Conservation (phyloP, 2,329 filamentous ascomycete species). For the Scleromitrula shiraiana region DNA sequence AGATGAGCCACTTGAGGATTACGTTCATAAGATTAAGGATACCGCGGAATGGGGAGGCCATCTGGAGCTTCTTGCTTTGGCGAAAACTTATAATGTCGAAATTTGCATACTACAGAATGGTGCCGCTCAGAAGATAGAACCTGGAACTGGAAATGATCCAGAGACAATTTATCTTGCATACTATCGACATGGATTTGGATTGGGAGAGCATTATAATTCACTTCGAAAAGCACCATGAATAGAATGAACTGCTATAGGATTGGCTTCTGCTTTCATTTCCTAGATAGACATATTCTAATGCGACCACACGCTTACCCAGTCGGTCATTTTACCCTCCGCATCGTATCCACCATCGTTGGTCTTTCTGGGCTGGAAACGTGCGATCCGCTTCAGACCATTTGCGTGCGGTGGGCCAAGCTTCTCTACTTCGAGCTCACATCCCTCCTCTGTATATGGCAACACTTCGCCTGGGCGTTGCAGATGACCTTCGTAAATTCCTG, state of each 20-base stretch:
- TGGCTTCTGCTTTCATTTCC: not conserved
- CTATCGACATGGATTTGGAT: constrained; percentile 85
- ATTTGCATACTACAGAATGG: constrained; percentile 85
- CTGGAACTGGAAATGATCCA: constrained; percentile 36
- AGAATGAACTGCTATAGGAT: not conserved
- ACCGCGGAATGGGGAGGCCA: constrained; percentile 97
- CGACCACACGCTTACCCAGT: constrained; percentile 49
- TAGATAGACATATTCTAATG: constrained; percentile 20
- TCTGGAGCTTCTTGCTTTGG: constrained; percentile 78
- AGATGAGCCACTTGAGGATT: constrained; percentile 68
- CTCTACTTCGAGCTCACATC: constrained; percentile 40
- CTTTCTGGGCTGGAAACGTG: constrained; percentile 41
- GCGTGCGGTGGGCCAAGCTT: constrained; percentile 34
- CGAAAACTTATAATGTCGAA: constrained; percentile 68
- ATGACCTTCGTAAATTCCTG: constrained; percentile 64
- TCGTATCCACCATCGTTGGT: constrained; percentile 42
- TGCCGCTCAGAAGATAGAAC: constrained; percentile 65
- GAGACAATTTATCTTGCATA: constrained; percentile 79
- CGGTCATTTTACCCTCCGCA: constrained; percentile 39
- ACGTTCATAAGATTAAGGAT: constrained; percentile 68
- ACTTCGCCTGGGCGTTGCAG: constrained; percentile 61
- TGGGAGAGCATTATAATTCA: constrained; percentile 97
- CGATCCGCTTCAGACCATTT: constrained; percentile 35
- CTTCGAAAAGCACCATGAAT: constrained; percentile 41
- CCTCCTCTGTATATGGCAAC: constrained; percentile 51